phyloP scores from a whole-genome alignment of 2,329 filamentous ascomycete genomes.

The Aspergillus flavus region DNA sequence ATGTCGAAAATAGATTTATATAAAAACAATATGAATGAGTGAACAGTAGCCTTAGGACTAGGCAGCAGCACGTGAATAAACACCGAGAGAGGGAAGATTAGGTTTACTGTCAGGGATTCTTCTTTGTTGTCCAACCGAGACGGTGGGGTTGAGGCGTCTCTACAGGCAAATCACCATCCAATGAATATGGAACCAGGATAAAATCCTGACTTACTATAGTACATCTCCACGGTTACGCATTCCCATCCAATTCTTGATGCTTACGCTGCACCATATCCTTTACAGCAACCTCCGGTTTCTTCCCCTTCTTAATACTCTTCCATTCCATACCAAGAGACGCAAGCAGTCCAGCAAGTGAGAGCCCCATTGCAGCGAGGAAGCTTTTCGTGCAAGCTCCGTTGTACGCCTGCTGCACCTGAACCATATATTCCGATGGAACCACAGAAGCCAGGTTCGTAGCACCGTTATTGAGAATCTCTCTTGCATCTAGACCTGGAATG shows the following conservation, averaged over 20 bases:
- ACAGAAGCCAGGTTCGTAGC: not conserved
- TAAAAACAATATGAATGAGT: no score
- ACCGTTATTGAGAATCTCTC: not conserved
- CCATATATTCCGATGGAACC: not conserved
- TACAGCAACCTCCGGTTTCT: not conserved
- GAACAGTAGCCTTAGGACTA: no score
- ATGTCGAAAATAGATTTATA: no score
- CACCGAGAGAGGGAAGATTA: no score
- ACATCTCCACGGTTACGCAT: no score
- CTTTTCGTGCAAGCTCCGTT: not conserved
- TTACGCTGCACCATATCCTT: not conserved
- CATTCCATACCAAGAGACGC: constrained; percentile 2
- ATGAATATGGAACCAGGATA: no score
- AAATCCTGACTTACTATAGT: no score
- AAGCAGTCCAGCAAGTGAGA: not conserved
- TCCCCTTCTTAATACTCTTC: not conserved
- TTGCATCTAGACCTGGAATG: not conserved
- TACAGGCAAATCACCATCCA: no score
- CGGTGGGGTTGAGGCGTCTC: no score
- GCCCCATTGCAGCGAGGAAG: not conserved
- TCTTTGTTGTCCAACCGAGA: no score
- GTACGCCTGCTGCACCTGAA: not conserved
- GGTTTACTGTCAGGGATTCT: no score
- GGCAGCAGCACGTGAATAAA: no score
- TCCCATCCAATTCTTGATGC: not conserved